Evolutionary conservation across 2,329 filamentous ascomycete genomes (phyloP).

Genomic region (Cytospora chrysosperma): DNA sequence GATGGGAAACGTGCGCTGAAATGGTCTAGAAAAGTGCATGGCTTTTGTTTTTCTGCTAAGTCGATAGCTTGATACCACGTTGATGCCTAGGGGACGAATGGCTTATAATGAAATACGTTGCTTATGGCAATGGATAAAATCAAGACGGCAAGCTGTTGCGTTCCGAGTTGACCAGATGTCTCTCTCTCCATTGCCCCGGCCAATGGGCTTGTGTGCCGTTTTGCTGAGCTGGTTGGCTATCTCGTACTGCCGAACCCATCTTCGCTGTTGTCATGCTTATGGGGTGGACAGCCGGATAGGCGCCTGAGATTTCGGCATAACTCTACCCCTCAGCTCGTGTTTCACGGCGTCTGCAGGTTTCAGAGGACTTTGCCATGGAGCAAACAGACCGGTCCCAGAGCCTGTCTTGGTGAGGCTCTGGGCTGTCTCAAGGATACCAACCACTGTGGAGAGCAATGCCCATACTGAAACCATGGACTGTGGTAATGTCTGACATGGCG

Average conservation of each 20-base stretch:
- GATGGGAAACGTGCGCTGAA: not conserved
- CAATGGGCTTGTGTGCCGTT: not conserved
- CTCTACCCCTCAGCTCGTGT: not conserved
- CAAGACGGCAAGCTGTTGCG: not conserved
- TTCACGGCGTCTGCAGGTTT: not conserved
- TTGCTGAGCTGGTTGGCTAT: not conserved
- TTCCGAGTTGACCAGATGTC: constrained; percentile 1
- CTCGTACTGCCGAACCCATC: not conserved
- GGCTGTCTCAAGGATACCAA: too few relatives aligned
- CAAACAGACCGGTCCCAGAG: not conserved
- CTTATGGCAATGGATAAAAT: constrained; percentile 4
- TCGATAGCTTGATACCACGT: constrained; percentile 25
- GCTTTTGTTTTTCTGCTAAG: not conserved
- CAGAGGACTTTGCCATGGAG: not conserved
- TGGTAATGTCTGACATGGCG: too few relatives aligned
- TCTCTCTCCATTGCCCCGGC: not conserved
- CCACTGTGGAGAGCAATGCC: too few relatives aligned
- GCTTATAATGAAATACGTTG: constrained; percentile 20
- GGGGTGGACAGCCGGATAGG: not conserved
- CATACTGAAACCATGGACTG: not conserved
- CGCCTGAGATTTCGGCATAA: not conserved
- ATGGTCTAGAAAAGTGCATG: not conserved
- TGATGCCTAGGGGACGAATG: not conserved
- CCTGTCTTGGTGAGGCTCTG: not conserved
- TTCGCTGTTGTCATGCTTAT: not conserved